Conservation (phyloP, 345 rosid genomes). For the Syzygium aromaticum region DNA sequence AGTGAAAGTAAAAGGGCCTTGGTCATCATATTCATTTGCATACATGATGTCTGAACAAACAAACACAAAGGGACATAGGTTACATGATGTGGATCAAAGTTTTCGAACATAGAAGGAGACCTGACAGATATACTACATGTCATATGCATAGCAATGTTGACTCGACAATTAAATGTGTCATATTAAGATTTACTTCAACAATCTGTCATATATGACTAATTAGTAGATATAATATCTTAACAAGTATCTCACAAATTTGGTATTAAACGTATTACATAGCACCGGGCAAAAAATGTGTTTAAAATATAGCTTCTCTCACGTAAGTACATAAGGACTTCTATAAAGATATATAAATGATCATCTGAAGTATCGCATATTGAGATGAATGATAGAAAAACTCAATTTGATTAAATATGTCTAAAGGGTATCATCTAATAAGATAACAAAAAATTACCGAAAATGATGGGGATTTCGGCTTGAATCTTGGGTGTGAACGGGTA, state of each 20-base stretch:
- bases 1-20: background rate
- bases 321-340: too few relatives aligned
- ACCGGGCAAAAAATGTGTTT: background rate
- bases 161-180: background rate
- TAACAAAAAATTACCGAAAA: constrained; percentile 29
- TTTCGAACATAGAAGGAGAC: background rate
- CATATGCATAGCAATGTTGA: background rate
- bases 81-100: background rate
- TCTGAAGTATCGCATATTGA: background rate
- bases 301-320: background rate
- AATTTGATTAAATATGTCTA: background rate
- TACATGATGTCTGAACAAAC: background rate
- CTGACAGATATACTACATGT: background rate
- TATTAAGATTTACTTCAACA: background rate
- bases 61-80: background rate
- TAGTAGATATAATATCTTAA: background rate
- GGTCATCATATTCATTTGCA: background rate
- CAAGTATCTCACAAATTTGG: background rate
- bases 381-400: background rate
- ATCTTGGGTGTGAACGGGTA: constrained; percentile 38
- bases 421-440: background rate
- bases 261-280: background rate
- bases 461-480: constrained; percentile 43
- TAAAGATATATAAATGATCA: background rate
- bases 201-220: background rate